Conservation (phyloP, 2,329 filamentous ascomycete genomes). For the Xylaria sp. region DNA sequence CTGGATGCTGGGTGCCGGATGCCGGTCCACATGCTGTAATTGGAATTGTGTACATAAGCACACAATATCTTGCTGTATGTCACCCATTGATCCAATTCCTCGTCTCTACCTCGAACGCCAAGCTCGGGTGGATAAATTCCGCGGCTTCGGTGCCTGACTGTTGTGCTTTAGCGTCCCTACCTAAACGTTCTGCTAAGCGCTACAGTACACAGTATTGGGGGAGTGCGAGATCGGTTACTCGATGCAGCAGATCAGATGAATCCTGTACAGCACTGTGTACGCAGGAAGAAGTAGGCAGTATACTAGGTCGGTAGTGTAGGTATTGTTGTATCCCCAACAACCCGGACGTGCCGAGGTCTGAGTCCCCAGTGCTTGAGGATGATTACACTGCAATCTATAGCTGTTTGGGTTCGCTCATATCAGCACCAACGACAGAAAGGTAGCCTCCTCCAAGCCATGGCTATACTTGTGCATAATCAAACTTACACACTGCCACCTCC, state of each 20-base stretch:
- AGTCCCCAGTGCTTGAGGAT: not conserved
- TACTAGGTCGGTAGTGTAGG: too few relatives aligned
- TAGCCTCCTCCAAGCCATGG: not conserved
- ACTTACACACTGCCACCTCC: slow-evolving; percentile 22
- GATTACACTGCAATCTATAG: not conserved
- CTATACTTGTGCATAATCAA: slow-evolving; percentile 2
- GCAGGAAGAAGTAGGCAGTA: too few relatives aligned
- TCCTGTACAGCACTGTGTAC: not conserved
- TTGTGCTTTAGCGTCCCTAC: not conserved
- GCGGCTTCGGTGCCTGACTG: slow-evolving; percentile 9
- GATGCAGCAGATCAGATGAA: not conserved
- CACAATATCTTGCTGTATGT: not conserved
- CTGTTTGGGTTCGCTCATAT: not conserved
- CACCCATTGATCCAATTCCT: not conserved
- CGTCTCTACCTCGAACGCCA: slow-evolving; percentile 8
- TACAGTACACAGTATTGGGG: not conserved
- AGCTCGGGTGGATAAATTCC: slow-evolving; percentile 1
- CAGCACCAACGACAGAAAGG: not conserved
- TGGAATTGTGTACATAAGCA: not conserved
- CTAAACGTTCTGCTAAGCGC: not conserved
- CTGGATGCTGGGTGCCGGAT: not conserved
- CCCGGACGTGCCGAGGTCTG: not conserved
- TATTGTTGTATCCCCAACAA: not conserved
- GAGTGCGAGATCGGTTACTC: not conserved
- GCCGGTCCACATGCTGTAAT: not conserved